Evolutionary conservation across 2,329 filamentous ascomycete genomes (phyloP).

Genomic region (Berkeleyomyces basicola): DNA sequence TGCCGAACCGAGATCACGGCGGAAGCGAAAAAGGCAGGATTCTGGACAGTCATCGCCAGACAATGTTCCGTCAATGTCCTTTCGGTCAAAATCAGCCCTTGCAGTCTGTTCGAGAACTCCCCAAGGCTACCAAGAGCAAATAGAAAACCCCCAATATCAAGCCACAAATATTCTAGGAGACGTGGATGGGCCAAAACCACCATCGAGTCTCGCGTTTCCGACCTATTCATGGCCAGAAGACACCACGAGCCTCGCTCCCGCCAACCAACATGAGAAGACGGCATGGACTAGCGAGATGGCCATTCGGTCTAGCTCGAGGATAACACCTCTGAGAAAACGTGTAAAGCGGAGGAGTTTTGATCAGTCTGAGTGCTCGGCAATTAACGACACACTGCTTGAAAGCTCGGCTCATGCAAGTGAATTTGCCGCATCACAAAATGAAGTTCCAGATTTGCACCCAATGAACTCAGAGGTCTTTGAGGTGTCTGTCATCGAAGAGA

Average conservation of each 20-base stretch:
- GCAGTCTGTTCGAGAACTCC: background rate
- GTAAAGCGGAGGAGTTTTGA: background rate
- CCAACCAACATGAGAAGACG: background rate
- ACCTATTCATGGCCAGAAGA: background rate
- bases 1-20: background rate
- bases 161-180: no score
- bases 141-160: background rate
- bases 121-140: background rate
- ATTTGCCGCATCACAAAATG: background rate
- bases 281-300: conserved; percentile 10
- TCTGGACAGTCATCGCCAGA: background rate
- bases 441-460: background rate
- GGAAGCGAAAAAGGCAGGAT: conserved; percentile 4
- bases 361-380: background rate
- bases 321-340: background rate
- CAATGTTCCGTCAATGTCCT: background rate
- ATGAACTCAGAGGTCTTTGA: background rate
- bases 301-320: conserved; percentile 7
- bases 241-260: background rate
- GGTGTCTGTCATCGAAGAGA: conserved; percentile 8
- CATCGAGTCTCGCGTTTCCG: conserved; percentile 3
- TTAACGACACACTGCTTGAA: no score
- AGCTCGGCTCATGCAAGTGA: background rate
- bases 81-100: background rate
- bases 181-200: background rate